Percentiles rank a stretch among this genome's conserved stretches.
Conservation (phyloP, 208 protist genomes). For the Novymonas esmeraldas region DNA sequence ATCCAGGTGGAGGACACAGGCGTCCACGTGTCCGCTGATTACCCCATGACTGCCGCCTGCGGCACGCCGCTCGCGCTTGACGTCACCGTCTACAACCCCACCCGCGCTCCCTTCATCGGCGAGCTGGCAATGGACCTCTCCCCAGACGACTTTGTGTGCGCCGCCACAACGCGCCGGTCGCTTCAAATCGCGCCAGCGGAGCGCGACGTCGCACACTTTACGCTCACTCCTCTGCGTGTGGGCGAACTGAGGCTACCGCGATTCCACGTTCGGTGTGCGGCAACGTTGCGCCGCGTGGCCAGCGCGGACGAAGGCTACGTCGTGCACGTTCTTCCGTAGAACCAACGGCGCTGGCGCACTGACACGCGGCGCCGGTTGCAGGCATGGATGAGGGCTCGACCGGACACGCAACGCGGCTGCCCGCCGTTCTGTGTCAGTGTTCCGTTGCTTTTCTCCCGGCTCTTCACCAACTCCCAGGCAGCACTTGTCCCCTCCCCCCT, state of each 20-base stretch:
- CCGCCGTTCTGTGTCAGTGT: too few relatives aligned
- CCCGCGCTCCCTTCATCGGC: constrained; percentile 32
- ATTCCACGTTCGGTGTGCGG: constrained; percentile 20
- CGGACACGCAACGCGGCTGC: too few relatives aligned
- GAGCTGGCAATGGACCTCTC: constrained; percentile 41
- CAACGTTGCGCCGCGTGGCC: constrained; percentile 13
- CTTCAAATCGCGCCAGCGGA: constrained; percentile 34
- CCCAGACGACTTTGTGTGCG: constrained; percentile 34
- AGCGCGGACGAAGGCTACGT: constrained; percentile 32
- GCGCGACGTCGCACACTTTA: constrained; percentile 11
- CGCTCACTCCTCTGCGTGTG: constrained; percentile 26
- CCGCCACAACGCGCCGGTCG: constrained; percentile 38
- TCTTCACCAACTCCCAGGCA: too few relatives aligned
- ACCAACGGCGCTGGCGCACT: too few relatives aligned
- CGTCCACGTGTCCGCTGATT: constrained; percentile 35
- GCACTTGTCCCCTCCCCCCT: too few relatives aligned
- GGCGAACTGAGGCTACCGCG: constrained; percentile 25
- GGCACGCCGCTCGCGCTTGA: constrained; percentile 40
- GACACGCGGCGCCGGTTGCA: too few relatives aligned
- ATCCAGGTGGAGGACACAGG: constrained; percentile 40
- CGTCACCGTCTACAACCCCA: constrained; percentile 42
- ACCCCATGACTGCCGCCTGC: constrained; percentile 38
- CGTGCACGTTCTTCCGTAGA: constrained; percentile 32
- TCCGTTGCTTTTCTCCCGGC: too few relatives aligned
- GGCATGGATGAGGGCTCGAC: too few relatives aligned